Conservation (phyloP, 2,329 filamentous ascomycete species). For the Monosporascus sp. region DNA sequence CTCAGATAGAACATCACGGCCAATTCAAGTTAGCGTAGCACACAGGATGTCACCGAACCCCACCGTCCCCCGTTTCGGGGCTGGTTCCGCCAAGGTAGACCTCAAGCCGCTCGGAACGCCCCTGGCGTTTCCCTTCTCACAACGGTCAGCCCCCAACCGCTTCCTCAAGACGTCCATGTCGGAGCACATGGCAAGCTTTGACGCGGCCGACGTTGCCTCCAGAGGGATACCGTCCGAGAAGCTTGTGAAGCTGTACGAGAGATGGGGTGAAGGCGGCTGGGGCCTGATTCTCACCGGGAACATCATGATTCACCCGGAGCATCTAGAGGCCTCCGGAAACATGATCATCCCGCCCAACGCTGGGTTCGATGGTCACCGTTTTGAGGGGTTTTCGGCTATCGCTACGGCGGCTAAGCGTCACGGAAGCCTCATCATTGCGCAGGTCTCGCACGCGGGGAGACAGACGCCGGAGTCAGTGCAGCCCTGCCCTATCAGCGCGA, state of each 20-base stretch:
- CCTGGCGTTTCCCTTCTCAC: slow-evolving; percentile 1
- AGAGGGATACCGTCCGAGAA: neutral
- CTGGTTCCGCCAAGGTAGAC: neutral
- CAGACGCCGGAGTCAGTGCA: slow-evolving; percentile 35
- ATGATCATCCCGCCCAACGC: slow-evolving; percentile 50
- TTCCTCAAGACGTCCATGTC: slow-evolving; percentile 4
- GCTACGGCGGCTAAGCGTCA: slow-evolving; percentile 50
- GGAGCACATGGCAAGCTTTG: slow-evolving; percentile 2
- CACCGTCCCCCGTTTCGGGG: neutral
- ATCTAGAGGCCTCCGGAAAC: slow-evolving; percentile 52
- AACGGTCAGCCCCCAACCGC: slow-evolving; percentile 1
- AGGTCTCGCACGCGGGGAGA: slow-evolving; percentile 58
- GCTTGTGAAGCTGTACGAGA: neutral
- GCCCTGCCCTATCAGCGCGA: slow-evolving; percentile 34
- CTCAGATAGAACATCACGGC: too few relatives aligned
- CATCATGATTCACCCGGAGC: slow-evolving; percentile 56
- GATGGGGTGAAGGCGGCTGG: slow-evolving; percentile 54
- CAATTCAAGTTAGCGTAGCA: too few relatives aligned
- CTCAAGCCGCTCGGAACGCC: neutral
- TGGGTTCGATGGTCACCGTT: slow-evolving; percentile 48
- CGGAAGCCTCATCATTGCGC: slow-evolving; percentile 54
- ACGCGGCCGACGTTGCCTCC: neutral
- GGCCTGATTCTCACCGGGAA: slow-evolving; percentile 59
- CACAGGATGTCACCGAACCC: too few relatives aligned
- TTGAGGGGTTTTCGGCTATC: slow-evolving; percentile 54